Conservation (phyloP, 352 stramenopile species). For the Pythium rishiriense region DNA sequence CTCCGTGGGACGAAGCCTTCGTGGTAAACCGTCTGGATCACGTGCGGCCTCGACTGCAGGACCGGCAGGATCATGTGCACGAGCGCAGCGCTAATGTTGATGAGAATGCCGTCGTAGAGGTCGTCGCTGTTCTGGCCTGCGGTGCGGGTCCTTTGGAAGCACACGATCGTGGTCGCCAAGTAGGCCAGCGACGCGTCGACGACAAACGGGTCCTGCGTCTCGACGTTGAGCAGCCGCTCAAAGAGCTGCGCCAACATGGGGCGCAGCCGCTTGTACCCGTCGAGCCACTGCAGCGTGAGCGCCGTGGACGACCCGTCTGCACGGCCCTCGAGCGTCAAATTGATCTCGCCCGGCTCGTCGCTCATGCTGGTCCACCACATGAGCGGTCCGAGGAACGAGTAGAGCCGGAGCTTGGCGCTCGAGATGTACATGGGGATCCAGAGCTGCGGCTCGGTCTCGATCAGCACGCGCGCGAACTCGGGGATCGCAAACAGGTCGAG, state of each 20-base stretch:
- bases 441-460: constrained; percentile 24
- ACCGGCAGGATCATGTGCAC: constrained; percentile 42
- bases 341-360: constrained; percentile 53
- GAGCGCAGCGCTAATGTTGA: constrained; percentile 61
- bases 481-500: constrained; percentile 43
- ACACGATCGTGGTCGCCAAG: constrained; percentile 39
- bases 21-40: constrained; percentile 59
- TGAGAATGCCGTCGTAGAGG: constrained; percentile 63
- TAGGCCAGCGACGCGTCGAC: constrained; percentile 60
- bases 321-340: constrained; percentile 30
- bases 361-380: constrained; percentile 68
- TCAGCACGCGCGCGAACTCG: constrained; percentile 35
- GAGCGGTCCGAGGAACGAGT: constrained; percentile 61
- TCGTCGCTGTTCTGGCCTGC: constrained; percentile 46
- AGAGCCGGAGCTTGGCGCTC: constrained; percentile 31
- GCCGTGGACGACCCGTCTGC: constrained; percentile 28
- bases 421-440: constrained; percentile 55
- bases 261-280: constrained; percentile 40
- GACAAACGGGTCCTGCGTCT: constrained; percentile 48
- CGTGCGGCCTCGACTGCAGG: constrained; percentile 29
- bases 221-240: constrained; percentile 34
- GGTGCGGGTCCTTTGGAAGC: constrained; percentile 41
- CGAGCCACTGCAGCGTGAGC: constrained; percentile 52
- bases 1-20: constrained; percentile 44
- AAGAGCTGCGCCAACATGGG: constrained; percentile 32